Evolutionary conservation across 805 yeast species (phyloP).

Genomic region (Peterozyma toletana): DNA sequence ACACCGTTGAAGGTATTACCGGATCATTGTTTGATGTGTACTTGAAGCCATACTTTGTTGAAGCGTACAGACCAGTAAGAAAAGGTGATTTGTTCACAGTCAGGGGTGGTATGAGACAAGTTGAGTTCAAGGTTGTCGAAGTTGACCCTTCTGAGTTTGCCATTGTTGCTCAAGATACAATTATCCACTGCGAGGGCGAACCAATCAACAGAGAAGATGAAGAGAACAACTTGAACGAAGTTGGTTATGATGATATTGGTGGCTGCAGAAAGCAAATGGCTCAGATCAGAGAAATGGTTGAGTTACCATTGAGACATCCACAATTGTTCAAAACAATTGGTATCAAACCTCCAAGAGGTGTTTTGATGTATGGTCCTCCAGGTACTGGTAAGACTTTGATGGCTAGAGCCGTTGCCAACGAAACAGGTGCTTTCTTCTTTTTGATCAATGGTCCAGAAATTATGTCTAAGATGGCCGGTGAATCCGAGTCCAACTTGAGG

Average conservation of each 20-base stretch:
- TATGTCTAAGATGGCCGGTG: conserved; percentile 99
- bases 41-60: conserved; percentile 96
- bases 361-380: conserved; percentile 97
- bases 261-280: conserved; percentile 99
- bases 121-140: conserved; percentile 96
- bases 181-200: conserved; percentile 98
- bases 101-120: conserved; percentile 99
- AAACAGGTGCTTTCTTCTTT: conserved; percentile 98
- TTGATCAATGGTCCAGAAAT: conserved; percentile 98
- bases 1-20: conserved; percentile 95
- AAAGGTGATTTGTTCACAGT: conserved; percentile 95
- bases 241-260: conserved; percentile 98
- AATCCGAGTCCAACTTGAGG: conserved; percentile 92
- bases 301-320: conserved; percentile 96
- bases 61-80: conserved; percentile 97
- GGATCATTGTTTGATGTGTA: conserved; percentile 95
- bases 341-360: conserved; percentile 98
- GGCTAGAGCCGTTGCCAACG: conserved; percentile 99
- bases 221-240: conserved; percentile 93
- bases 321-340: conserved; percentile 97
- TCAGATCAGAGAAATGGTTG: conserved; percentile 97
- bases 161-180: conserved; percentile 96
- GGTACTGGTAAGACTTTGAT: conserved; percentile 99
- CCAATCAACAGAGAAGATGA: conserved; percentile 98
- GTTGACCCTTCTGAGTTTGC: conserved; percentile 97